These are phyloP conservation scores for Penicillium hesseltinei DNA, from an alignment of 2,329 filamentous ascomycete species.

Conservation along the genomic window DNA sequence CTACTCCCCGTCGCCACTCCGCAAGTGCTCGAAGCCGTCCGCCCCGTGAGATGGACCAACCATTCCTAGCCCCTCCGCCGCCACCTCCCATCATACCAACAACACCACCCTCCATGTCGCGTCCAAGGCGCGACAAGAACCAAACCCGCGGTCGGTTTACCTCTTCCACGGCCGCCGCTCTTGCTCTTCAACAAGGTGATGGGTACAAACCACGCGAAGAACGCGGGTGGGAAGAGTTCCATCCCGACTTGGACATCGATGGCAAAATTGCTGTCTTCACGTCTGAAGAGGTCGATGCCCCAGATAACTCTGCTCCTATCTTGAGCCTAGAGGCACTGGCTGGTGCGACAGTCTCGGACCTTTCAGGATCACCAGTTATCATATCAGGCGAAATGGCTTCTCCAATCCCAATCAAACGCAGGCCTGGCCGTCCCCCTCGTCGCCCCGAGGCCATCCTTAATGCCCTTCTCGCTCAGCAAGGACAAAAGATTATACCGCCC, in stretches of 20 bases:
- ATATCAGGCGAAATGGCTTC: slow-evolving; percentile 36
- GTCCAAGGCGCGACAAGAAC: slow-evolving; percentile 43
- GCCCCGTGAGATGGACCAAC: slow-evolving; percentile 46
- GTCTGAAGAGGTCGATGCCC: slow-evolving; percentile 81
- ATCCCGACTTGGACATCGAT: slow-evolving; percentile 91
- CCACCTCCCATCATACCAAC: slow-evolving; percentile 31
- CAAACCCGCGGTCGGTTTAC: slow-evolving; percentile 67
- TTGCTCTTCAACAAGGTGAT: slow-evolving; percentile 85
- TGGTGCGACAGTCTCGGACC: slow-evolving; percentile 24
- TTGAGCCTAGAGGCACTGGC: slow-evolving; percentile 31
- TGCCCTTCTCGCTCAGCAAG: slow-evolving; percentile 58
- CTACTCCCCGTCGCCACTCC: slow-evolving; percentile 43
- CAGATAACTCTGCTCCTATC: slow-evolving; percentile 52
- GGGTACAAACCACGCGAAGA: slow-evolving; percentile 97
- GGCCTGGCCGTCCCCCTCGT: slow-evolving; percentile 64
- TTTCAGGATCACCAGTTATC: slow-evolving; percentile 45
- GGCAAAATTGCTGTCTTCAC: slow-evolving; percentile 73
- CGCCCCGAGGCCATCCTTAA: slow-evolving; percentile 60
- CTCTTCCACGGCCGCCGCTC: slow-evolving; percentile 79
- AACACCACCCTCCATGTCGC: slow-evolving; percentile 39
- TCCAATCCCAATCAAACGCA: slow-evolving; percentile 53
- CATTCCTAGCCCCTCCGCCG: slow-evolving; percentile 27
- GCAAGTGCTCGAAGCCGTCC: slow-evolving; percentile 53
- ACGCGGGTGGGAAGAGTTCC: slow-evolving; percentile 95
- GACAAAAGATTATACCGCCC: slow-evolving; percentile 51